Base-by-base conservation (phyloP, 129 eudicot genomes). In the Flaveria linearis region DNA sequence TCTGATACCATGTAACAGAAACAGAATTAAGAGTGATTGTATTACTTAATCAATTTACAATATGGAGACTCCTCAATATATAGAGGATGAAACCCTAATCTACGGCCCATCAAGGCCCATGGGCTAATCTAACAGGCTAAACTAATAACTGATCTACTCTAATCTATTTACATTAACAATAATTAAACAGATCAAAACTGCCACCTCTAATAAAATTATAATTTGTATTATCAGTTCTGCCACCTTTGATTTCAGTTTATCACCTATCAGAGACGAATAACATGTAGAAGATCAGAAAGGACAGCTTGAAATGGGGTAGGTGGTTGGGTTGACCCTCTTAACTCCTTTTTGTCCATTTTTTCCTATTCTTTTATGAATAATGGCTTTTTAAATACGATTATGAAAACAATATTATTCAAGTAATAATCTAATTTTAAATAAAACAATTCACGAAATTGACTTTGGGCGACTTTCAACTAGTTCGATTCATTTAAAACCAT, bases 381-480 rank as follows among this genome's bases (percentile, higher is more conserved):
- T 46, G 20, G 9, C 6, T 74, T 25, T 42, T 25, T 61, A 26
- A 43, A 18, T 53, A 33, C 43, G 61, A 45, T 47, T 13, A 16
- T 9, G 65, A 20, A 74, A 18, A 20, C 9, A 7, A 73, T 18
- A 56, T 42, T 20, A 56, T 42, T 56, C 56, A 39, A 72, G 12
- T 55, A 73, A 58, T 1, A 57, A 64, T 14, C 22, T 64, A 1
- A 16, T 15, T 55, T 25, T 14, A 33, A 39, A 53, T 30, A 12
- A 42, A 23, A 18, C 30, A 46, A 7, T 15, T 3, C 33, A 74
- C 58, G 17, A 61, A 55, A 55, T 14, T 36, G 30, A n/a, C 26
- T 26, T 16, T 46, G 58, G 60, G 71, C 13, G 36, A 74, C 58
- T 74, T 74, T 23, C 26, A 43, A 39, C 66, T 18, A 17, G 9